Evolutionary conservation across 768 basidiomycete genomes (phyloP), one percentile per base, ranked within the genome.

Genomic region (Panellus pusillus): DNA sequence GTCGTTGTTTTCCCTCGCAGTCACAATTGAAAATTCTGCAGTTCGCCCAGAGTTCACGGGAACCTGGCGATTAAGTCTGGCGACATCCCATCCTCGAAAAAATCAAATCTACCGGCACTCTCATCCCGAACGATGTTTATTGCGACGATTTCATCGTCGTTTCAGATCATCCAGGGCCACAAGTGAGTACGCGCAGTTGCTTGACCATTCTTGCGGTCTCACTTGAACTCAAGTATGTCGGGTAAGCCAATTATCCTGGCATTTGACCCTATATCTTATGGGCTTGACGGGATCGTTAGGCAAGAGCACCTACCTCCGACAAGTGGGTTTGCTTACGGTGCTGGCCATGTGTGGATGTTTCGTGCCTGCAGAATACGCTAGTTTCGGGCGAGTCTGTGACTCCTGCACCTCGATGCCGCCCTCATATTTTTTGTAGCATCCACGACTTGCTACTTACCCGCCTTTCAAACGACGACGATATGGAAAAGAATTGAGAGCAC

Each of bases 271-370:
- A 55, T 19, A 44, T 24, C 57, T 15, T 13, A 6, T 29, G 15
- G 9, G 31, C 19, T 18, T 27, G 28, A 32, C 4, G 14, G 35
- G 11, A 35, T 35, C 5, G 9, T 17, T 45, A 80, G 93, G 94
- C 0, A 98, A 99, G 71, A 95, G 91, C 66, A 98, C 95, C 0
- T 96, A 94, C 63, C 73, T 99, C 14, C 82, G 87, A 13, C 95
- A 98, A 68, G 81, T 92, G 28, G 95, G 87, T 1, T 75, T 98
- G 3, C 71, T 98, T 41, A 78, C 83, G 1, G 74, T 94, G 32
- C 88, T 96, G 83, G 93, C 92, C 0, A 88, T 93, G 83, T 85
- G 86, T 55, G 90, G 94, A 0, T 93, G 86, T 68, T 96, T 90
- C 63, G 91, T 99, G 5, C 93, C 97, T 1, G 93, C 93, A 0